Percentiles rank a stretch among this genome's conserved stretches.
Evolutionary conservation across 192 early-diverging fungal species (phyloP).

Genomic region (Coemansia sp.): DNA sequence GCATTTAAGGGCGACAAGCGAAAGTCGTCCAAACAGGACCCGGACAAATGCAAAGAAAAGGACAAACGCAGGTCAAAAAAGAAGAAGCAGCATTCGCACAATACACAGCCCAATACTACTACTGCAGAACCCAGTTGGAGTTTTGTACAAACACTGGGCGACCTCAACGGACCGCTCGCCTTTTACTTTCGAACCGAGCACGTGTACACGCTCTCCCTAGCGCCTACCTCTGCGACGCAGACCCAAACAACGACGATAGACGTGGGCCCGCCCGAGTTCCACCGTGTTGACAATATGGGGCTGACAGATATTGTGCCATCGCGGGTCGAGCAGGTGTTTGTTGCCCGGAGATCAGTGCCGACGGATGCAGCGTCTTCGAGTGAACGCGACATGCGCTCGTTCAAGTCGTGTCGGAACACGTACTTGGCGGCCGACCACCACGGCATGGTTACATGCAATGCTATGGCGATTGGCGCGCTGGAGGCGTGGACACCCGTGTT

Average conservation of each 20-base stretch:
- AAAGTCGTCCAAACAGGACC: background rate
- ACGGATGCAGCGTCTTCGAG: constrained; percentile 1
- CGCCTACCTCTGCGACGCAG: constrained; percentile 5
- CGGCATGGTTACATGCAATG: constrained; percentile 10
- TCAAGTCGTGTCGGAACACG: constrained; percentile 22
- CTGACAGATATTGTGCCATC: constrained; percentile 15
- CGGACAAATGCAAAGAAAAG: background rate
- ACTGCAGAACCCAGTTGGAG: too few species aligned
- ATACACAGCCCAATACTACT: too few species aligned
- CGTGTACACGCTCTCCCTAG: constrained; percentile 11
- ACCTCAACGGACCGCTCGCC: constrained; percentile 27
- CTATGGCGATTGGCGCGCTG: constrained; percentile 31
- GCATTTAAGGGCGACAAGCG: constrained; percentile 28
- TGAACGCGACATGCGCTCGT: constrained; percentile 14
- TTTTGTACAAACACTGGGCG: too few species aligned
- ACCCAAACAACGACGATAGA: background rate
- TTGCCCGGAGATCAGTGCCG: constrained; percentile 29
- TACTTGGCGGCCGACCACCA: constrained; percentile 22
- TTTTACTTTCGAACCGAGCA: constrained; percentile 13
- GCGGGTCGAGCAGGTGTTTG: constrained; percentile 40
- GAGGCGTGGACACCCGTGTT: constrained; percentile 44
- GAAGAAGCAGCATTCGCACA: too few species aligned
- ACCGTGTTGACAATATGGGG: background rate
- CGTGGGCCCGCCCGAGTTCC: constrained; percentile 5
- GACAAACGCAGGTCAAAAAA: too few species aligned